Conservation (phyloP, 2,329 filamentous ascomycete genomes). For the Myriosclerotinia duriaeana region DNA sequence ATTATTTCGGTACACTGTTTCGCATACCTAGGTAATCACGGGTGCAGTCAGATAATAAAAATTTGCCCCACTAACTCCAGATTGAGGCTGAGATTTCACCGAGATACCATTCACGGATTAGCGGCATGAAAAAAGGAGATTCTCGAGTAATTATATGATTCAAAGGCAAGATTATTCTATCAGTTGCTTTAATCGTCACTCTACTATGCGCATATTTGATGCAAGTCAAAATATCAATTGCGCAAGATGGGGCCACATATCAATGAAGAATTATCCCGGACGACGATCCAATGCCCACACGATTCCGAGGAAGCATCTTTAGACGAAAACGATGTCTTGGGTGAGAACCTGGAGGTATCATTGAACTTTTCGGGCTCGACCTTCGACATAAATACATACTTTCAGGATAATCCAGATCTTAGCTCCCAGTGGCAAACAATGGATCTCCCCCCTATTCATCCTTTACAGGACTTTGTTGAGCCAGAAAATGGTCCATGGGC, state of each 20-base stretch:
- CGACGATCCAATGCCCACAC: neutral
- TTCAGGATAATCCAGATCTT: neutral
- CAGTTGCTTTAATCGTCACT: neutral
- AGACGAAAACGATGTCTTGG: neutral
- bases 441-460: neutral
- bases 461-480: neutral
- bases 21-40: conserved; percentile 13
- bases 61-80: conserved; percentile 7
- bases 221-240: neutral
- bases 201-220: neutral
- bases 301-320: neutral
- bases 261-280: conserved; percentile 3
- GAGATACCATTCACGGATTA: neutral
- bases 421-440: conserved; percentile 9
- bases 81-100: neutral
- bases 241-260: neutral
- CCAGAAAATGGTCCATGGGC: neutral
- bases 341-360: neutral
- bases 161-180: neutral
- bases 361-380: neutral
- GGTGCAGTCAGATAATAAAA: conserved; percentile 6
- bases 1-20: conserved; percentile 9
- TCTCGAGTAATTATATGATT: neutral
- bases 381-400: neutral
- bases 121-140: conserved; percentile 1